phyloP scores from a whole-genome alignment of 768 basidiomycete genomes.

The Coprinopsis strossmayeri region DNA sequence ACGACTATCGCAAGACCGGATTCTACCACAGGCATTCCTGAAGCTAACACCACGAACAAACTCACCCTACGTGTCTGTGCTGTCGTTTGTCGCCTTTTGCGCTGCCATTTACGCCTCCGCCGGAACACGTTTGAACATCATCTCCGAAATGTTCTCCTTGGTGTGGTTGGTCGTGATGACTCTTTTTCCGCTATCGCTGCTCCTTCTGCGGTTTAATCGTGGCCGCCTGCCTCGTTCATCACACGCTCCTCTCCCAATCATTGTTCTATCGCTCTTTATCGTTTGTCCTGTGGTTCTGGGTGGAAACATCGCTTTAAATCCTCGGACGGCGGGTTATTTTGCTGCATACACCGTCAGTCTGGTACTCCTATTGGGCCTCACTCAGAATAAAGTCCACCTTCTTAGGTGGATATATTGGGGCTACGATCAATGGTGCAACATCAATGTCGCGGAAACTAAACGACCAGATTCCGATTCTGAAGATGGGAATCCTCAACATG shows the following conservation, averaged over 20 bases:
- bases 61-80: slow-evolving; percentile 45
- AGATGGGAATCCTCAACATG: no score
- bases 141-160: slow-evolving; percentile 67
- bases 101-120: slow-evolving; percentile 52
- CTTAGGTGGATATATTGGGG: slow-evolving; percentile 54
- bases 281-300: slow-evolving; percentile 35
- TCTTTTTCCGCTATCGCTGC: slow-evolving; percentile 53
- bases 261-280: slow-evolving; percentile 37
- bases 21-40: slow-evolving; percentile 51
- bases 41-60: slow-evolving; percentile 40
- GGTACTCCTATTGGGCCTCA: slow-evolving; percentile 36
- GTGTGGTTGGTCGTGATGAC: slow-evolving; percentile 62
- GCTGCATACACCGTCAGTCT: slow-evolving; percentile 53
- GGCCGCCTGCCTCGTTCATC: slow-evolving; percentile 43
- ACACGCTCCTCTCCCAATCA: slow-evolving; percentile 31
- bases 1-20: slow-evolving; percentile 51
- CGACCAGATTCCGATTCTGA: no score
- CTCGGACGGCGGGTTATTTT: slow-evolving; percentile 57
- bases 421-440: slow-evolving; percentile 44
- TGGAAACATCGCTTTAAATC: slow-evolving; percentile 57
- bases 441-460: slow-evolving; percentile 36
- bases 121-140: slow-evolving; percentile 40
- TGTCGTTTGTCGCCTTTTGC: slow-evolving; percentile 44
- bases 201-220: slow-evolving; percentile 61
- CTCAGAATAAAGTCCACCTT: slow-evolving; percentile 48